phyloP scores from a whole-genome alignment of 345 rosid species.

The Eucalyptus sp. region DNA sequence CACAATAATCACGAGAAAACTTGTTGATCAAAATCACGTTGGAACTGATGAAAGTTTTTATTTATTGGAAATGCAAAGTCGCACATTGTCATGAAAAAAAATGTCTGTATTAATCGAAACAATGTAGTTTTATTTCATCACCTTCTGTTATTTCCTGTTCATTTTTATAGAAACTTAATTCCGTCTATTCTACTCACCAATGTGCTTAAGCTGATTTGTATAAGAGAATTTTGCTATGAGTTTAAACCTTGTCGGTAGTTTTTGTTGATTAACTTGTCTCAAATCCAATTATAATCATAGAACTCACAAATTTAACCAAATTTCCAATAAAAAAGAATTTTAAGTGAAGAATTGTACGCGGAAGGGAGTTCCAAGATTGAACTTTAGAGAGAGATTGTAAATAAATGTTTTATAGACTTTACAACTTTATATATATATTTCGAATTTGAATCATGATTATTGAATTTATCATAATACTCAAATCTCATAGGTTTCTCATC shows the following conservation, averaged over 20 bases:
- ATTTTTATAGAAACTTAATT: too few relatives aligned
- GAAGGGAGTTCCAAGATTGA: neutral
- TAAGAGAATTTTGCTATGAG: accelerated
- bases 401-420: too few relatives aligned
- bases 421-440: neutral
- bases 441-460: neutral
- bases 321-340: too few relatives aligned
- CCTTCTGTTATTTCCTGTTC: neutral
- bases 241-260: too few relatives aligned
- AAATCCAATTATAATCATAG: neutral
- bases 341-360: neutral
- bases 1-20: neutral
- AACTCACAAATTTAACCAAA: too few relatives aligned
- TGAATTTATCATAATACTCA: neutral
- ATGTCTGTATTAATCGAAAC: too few relatives aligned
- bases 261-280: neutral
- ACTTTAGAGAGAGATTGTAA: too few relatives aligned
- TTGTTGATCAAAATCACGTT: neutral
- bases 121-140: neutral
- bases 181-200: neutral
- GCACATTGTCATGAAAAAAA: neutral
- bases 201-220: neutral
- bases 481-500: neutral
- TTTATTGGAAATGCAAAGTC: neutral
- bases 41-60: neutral